Conservation (phyloP, 2,329 filamentous ascomycete genomes). For the Clarireedia sp. region DNA sequence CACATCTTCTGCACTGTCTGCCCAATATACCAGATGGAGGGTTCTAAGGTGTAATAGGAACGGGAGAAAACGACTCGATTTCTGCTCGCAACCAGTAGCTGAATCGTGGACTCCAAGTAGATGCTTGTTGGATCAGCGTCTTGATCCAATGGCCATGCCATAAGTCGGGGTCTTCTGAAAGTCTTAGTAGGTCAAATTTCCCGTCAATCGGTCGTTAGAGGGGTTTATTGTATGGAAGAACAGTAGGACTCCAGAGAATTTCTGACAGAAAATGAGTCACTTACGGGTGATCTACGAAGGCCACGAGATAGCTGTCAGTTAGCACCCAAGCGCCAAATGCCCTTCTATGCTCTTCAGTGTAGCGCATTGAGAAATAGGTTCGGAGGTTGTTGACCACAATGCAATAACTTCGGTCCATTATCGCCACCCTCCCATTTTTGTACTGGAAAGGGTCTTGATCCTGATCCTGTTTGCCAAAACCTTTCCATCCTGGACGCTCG, state of each 20-base stretch:
- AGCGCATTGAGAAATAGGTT: neutral
- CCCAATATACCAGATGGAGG: neutral
- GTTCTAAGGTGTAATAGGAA: neutral
- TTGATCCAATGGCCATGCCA: constrained; percentile 1
- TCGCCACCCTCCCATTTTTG: neutral
- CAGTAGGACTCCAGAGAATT: neutral
- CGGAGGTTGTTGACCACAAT: constrained; percentile 1
- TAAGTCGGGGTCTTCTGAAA: constrained; percentile 1
- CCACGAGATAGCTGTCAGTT: constrained; percentile 1
- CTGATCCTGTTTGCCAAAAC: neutral
- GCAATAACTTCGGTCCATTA: neutral
- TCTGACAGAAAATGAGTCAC: neutral
- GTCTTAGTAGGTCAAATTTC: neutral
- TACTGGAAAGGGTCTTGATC: neutral
- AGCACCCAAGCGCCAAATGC: neutral
- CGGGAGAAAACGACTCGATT: neutral
- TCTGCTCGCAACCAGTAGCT: neutral
- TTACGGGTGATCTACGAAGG: neutral
- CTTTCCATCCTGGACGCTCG: neutral
- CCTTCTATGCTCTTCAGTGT: constrained; percentile 1
- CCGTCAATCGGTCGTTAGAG: neutral
- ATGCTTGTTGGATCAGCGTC: neutral
- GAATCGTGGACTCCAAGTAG: neutral
- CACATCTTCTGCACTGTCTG: neutral
- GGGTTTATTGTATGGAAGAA: neutral